Evolutionary conservation across 2,329 filamentous ascomycete species (phyloP), one percentile per base, ranked within the genome.

Genomic region (Botrytis paeoniae): DNA sequence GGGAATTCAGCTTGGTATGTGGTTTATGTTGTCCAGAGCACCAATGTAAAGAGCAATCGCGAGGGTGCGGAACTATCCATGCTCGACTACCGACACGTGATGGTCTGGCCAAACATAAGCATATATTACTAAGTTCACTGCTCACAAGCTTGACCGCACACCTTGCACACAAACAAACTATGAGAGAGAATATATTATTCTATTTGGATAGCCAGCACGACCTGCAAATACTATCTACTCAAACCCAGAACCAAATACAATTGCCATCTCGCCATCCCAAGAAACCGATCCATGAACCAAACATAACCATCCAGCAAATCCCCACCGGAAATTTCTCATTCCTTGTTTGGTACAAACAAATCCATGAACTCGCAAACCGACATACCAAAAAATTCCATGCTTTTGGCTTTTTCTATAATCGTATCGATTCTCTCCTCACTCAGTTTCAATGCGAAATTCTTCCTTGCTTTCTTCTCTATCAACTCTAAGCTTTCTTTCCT

Each of bases 401-500:
- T 71, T 63, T 72, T 71, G n/a, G 62, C 43, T 5, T 60, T 62
- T n/a, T 41, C 41, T 16, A 73, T 7, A 37, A 74, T 73, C n/a
- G 18, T 32, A 32, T 74, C 54, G 10, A 70, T 68, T n/a, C 64
- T 69, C 51, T 18, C 51, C 32, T 66, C 82, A 6, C 59, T 72
- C n/a, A 77, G 75, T 37, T 72, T 73, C n/a, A 74, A 64, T 22
- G 43, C 45, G 62, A 80, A 73, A 63, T 80, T 80, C 69, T 69
- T 74, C 61, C 62, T 64, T 18, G 75, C 75, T 69, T 81, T 81
- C 43, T 71, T 71, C 41, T 73, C 70, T 4, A 80, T 76, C 18
- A 68, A 35, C 10, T 48, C 63, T 37, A 75, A 37, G 18, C 79
- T 80, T 14, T 76, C 74, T 2, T 39, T 45, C 37, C 76, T 69